Evolutionary conservation across 805 yeast genomes (phyloP).

Genomic region (Torulaspora franciscae): DNA sequence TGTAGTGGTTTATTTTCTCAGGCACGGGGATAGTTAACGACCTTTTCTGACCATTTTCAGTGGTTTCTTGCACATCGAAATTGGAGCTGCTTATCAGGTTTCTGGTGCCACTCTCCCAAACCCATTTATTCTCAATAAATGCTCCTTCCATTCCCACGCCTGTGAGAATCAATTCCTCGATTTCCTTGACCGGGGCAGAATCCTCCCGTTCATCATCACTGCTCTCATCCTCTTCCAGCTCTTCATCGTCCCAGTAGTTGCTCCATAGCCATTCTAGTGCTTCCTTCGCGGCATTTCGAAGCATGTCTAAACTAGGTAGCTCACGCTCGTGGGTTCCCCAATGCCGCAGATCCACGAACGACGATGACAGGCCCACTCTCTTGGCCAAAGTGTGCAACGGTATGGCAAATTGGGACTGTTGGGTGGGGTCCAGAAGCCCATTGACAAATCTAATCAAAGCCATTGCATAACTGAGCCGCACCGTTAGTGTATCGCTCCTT

Average conservation of each 20-base stretch:
- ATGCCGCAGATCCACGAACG: slow-evolving; percentile 87
- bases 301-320: slow-evolving; percentile 63
- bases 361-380: slow-evolving; percentile 61
- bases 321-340: slow-evolving; percentile 80
- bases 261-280: slow-evolving; percentile 74
- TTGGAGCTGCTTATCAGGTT: slow-evolving; percentile 25
- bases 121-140: slow-evolving; percentile 14
- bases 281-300: slow-evolving; percentile 52
- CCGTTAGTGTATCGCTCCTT: slow-evolving; percentile 11
- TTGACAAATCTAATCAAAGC: slow-evolving; percentile 81
- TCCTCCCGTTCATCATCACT: slow-evolving; percentile 17
- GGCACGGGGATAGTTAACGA: slow-evolving; percentile 8
- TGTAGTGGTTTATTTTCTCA: slow-evolving; percentile 15
- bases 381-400: slow-evolving; percentile 74
- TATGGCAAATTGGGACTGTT: slow-evolving; percentile 70
- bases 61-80: slow-evolving; percentile 43
- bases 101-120: slow-evolving; percentile 19
- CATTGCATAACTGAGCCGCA: slow-evolving; percentile 61
- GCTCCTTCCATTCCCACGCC: slow-evolving; percentile 7
- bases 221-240: slow-evolving; percentile 23
- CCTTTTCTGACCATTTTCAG: slow-evolving; percentile 52
- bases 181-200: not conserved
- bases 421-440: slow-evolving; percentile 83
- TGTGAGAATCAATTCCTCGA: slow-evolving; percentile 2
- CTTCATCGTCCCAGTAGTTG: slow-evolving; percentile 60